Base-by-base conservation (phyloP, 495 filamentous ascomycete genomes). In the Rusavskia elegans region DNA sequence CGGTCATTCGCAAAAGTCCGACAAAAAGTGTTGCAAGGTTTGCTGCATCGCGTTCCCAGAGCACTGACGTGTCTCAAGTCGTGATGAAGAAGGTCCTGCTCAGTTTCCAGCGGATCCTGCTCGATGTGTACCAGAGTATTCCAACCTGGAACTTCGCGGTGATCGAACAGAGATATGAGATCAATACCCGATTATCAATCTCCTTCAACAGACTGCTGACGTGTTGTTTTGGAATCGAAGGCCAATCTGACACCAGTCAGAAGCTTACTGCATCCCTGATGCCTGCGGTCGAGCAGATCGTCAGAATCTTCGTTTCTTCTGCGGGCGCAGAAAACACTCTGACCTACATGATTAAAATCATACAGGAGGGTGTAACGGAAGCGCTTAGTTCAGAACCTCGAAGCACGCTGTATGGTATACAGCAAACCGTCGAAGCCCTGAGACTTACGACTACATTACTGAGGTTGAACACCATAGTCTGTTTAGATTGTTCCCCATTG, bases 121-220 rank as follows among this genome's bases (percentile, higher is more conserved):
- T 89, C 27, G 88, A 94, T 59, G 74, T 93, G 8, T 85, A 87
- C 59, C 85, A 90, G 67, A 87, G 82, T 64, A 84, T 79, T 17
- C 74, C 73, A 19, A 85, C 78, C 6, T 97, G 89, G 93, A 83
- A 80, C 58, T 95, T 93, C 61, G 72, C 72, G 11, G 71, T 76
- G 5, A 71, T 76, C 17, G 71, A 81, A 27, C 79, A 89, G 49
- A 78, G 80, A 48, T 74, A 83, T 55, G 70, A 76, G 51, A 71
- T 85, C 50, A 76, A 73, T 52, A 66, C 62, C 27, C 68, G 56
- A 60, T 75, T 96, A 25, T 74, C 83, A 8, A 70, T 62, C 7
- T 76, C 79, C 19, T 87, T 96, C 61, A 72, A 83, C 55, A 79
- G 74, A 19, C 75, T 95, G 29, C 63, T 95, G 10, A 69, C 72